phyloP scores from a whole-genome alignment of 106 monocot species.

The Phalaenopsis equestris region DNA sequence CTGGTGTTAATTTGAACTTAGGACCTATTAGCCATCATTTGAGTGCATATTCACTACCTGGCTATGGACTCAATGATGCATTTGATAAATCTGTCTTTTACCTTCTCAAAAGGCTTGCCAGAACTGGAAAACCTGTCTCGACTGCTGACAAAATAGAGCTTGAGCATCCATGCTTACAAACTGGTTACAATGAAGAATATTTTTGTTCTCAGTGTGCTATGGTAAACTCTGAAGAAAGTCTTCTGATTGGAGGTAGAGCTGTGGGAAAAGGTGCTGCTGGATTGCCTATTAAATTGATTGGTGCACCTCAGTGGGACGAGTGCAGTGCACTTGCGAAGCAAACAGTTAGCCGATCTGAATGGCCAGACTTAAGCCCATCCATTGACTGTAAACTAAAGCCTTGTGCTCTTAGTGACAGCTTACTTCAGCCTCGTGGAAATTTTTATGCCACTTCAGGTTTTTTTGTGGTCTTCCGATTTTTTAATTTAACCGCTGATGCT shows the following conservation, averaged over 20 bases:
- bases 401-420: constrained; percentile 59
- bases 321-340: constrained; percentile 77
- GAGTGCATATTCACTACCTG: constrained; percentile 89
- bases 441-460: constrained; percentile 97
- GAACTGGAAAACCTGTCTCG: constrained; percentile 6
- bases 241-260: constrained; percentile 22
- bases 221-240: constrained; percentile 47
- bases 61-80: constrained; percentile 96
- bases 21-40: constrained; percentile 65
- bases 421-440: constrained; percentile 57
- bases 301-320: constrained; percentile 73
- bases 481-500: constrained; percentile 72
- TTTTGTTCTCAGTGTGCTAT: constrained; percentile 63
- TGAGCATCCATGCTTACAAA: constrained; percentile 81
- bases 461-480: constrained; percentile 90
- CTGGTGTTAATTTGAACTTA: constrained; percentile 59
- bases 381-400: constrained; percentile 70
- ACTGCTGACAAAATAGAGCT: constrained; percentile 47
- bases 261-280: constrained; percentile 26
- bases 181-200: constrained; percentile 73
- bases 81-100: constrained; percentile 81
- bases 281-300: constrained; percentile 44
- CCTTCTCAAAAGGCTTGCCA: constrained; percentile 35
- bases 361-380: constrained; percentile 49
- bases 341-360: constrained; percentile 75